Base-by-base conservation (phyloP, 2,329 filamentous ascomycete species). In the Nannizziopsis arthrosporioides region DNA sequence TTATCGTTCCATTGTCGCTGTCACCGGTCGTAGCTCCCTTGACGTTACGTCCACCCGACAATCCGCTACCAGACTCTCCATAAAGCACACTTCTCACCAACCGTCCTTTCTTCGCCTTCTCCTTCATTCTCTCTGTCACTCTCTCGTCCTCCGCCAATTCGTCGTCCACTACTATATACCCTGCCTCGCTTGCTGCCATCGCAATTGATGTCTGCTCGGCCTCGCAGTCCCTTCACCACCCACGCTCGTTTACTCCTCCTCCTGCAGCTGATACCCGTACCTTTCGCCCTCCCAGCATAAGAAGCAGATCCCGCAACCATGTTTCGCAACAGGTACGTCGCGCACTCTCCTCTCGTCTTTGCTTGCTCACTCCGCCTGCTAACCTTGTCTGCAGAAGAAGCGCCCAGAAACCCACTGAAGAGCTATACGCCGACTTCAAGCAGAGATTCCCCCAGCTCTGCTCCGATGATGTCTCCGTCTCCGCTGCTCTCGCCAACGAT, bases 331-430 rank as follows among this genome's bases (percentile, higher is more conserved):
- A 66, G 70, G 70, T 73, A 63, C 50, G 69, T 64, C 44, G 7
- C 22, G 3, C 22, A 27, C 22, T 27, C 22, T 4, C 22, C 22
- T n/a, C n/a, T n/a, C n/a, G n/a, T n/a, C n/a, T n/a, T n/a, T n/a
- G n/a, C n/a, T n/a, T n/a, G n/a, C n/a, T n/a, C n/a, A n/a, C n/a
- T n/a, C n/a, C n/a, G n/a, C n/a, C n/a, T n/a, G n/a, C n/a, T n/a
- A n/a, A n/a, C n/a, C n/a, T 27, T 27, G 4, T 27, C 43, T 56
- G 50, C 56, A 85, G 82, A 69, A 85, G 78, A 61, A 87, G 78
- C 65, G 81, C 84, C 48, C 85, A 88, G 67, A 94, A 94, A 72
- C 88, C 88, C 48, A 81, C 80, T 64, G 84, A 89, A 62, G 85
- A 89, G 59, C 76, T 94, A 61, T 81, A 92, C 64, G 81, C 81